phyloP scores from a whole-genome alignment of 1,284 basidiomycete species.

The Phlebopus sp. region DNA sequence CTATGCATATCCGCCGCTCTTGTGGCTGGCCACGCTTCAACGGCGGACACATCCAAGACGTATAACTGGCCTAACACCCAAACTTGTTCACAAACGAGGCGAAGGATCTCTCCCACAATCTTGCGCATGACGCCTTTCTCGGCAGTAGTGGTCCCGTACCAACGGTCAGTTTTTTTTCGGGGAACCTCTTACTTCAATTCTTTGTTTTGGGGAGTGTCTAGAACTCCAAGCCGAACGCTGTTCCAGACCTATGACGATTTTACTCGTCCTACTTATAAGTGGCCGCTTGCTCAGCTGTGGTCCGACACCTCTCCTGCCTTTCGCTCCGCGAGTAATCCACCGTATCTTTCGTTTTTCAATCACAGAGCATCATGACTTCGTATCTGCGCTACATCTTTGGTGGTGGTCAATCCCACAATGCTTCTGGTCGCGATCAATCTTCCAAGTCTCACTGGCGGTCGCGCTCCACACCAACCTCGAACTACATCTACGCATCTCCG shows the following conservation, averaged over 20 bases:
- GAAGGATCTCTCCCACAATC: slow-evolving; percentile 16
- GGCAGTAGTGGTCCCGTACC: slow-evolving; percentile 16
- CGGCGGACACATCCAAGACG: slow-evolving; percentile 31
- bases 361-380: slow-evolving; percentile 27
- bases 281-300: slow-evolving; percentile 1
- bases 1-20: slow-evolving; percentile 6
- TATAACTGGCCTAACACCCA: slow-evolving; percentile 19
- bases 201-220: slow-evolving; percentile 18
- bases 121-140: slow-evolving; percentile 14
- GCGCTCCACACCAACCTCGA: slow-evolving; percentile 27
- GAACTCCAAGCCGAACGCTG: slow-evolving; percentile 15
- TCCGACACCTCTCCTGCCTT: slow-evolving; percentile 10
- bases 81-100: slow-evolving; percentile 8
- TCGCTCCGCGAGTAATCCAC: slow-evolving; percentile 13
- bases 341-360: too few species aligned
- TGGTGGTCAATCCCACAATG: slow-evolving; percentile 23
- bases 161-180: slow-evolving; percentile 25
- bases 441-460: slow-evolving; percentile 30
- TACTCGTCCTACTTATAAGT: slow-evolving; percentile 24
- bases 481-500: slow-evolving; percentile 28
- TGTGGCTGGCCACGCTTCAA: slow-evolving; percentile 14
- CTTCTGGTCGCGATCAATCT: slow-evolving; percentile 23
- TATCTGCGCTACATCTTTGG: slow-evolving; percentile 35
- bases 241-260: slow-evolving; percentile 20
- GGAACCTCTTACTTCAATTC: slow-evolving; percentile 34